Evolutionary conservation across 2,329 filamentous ascomycete species (phyloP).

Genomic region (Furcasterigmium furcatum): DNA sequence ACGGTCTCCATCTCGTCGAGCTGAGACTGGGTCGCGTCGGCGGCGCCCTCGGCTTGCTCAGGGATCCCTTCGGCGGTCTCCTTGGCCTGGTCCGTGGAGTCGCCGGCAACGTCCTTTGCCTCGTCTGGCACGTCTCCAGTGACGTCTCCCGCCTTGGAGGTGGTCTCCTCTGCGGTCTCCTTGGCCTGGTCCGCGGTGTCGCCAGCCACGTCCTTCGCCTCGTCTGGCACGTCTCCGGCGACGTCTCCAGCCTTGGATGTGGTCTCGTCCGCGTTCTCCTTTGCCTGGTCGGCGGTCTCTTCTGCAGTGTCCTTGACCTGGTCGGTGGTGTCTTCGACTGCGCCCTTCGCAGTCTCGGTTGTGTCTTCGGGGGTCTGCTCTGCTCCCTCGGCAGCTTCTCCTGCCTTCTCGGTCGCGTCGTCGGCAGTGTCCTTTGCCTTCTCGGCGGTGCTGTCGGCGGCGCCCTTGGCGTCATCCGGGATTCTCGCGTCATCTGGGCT

Average conservation of each 20-base stretch:
- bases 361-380: conserved; percentile 10
- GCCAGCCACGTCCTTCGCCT: conserved; percentile 1
- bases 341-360: conserved; percentile 6
- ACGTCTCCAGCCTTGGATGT: conserved; percentile 8
- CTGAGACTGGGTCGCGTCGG: conserved; percentile 1
- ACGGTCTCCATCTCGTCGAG: conserved; percentile 8
- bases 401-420: conserved; percentile 7
- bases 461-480: conserved; percentile 9
- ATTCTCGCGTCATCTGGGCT: no score
- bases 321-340: background rate
- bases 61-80: background rate
- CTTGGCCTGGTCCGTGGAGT: background rate
- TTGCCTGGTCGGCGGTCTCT: conserved; percentile 4
- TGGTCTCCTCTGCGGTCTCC: conserved; percentile 8
- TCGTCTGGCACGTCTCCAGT: background rate
- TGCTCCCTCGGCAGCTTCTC: conserved; percentile 8
- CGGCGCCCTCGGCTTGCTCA: background rate
- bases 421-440: conserved; percentile 5
- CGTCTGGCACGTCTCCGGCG: background rate
- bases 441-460: background rate
- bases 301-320: conserved; percentile 1
- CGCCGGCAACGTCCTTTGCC: conserved; percentile 3
- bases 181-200: conserved; percentile 8
- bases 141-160: conserved; percentile 3
- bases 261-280: conserved; percentile 3